phyloP scores from a whole-genome alignment of 164 flowering plant species.

The Vitis rotundifolia region DNA sequence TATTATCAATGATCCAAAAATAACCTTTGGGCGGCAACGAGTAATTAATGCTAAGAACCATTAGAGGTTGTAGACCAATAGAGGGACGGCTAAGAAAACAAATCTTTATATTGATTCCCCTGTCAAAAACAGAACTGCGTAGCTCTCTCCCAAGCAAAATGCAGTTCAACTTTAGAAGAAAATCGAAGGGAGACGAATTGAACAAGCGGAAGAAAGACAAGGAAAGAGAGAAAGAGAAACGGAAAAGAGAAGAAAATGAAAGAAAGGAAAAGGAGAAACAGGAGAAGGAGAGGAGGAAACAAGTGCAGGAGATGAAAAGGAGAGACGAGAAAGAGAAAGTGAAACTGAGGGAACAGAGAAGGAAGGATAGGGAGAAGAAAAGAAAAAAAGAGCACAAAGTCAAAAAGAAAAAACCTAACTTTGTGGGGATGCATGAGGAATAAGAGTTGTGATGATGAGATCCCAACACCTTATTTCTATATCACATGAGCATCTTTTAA shows the following conservation, averaged over 20 bases:
- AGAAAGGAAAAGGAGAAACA: neutral
- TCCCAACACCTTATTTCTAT: no score
- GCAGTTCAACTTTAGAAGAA: conserved; percentile 14
- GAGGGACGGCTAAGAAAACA: neutral
- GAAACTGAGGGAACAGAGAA: neutral
- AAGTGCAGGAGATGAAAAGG: neutral
- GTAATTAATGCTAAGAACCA: no score
- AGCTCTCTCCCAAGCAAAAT: conserved; percentile 2
- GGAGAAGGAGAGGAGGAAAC: neutral
- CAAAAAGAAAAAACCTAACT: neutral
- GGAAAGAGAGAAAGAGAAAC: conserved; percentile 6
- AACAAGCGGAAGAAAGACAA: conserved; percentile 18
- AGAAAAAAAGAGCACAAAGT: conserved; percentile 10
- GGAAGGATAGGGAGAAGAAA: neutral
- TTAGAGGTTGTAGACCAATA: no score
- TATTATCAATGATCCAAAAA: no score
- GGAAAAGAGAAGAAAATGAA: neutral
- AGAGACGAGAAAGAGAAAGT: conserved; percentile 4
- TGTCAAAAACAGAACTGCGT: neutral
- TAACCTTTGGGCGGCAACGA: no score
- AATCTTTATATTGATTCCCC: neutral
- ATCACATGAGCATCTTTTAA: no score
- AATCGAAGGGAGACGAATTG: conserved; percentile 21
- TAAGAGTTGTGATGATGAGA: no score
- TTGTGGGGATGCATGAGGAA: no score